Base-by-base conservation (phyloP, 2,329 filamentous ascomycete species). In the Tolypocladium guangdongense region DNA sequence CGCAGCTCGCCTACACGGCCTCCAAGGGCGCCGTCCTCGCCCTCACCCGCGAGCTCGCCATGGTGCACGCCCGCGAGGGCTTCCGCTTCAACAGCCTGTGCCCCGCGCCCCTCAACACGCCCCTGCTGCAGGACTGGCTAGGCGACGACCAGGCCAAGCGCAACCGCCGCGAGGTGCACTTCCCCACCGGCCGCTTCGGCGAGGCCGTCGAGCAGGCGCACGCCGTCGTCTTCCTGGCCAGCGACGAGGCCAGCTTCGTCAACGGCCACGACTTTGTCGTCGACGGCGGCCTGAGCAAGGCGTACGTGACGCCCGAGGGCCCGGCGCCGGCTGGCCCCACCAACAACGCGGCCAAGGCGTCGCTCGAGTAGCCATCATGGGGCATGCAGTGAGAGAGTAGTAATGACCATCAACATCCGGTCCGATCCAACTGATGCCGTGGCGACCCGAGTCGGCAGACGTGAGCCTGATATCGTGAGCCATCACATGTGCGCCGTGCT, bases 181-280 rank as follows among this genome's bases (percentile, higher is more conserved):
- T 96, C 78, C 90, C 90, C 6, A 82, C 80, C 8, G 90, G 90
- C 43, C 82, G 91, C 14, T 96, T 96, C 64, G 90, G 90, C 50
- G 90, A 96, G 76, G 88, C 91, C n/a, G 75, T 96, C 56, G 90
- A 96, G 76, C 90, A 95, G 75, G 90, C 90, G 0, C 87, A 95
- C 58, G 90, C 88, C 7, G 90, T 95, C 0, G 67, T 96, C 8
- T 95, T 95, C 74, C 72, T 95, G 56, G 90, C 90, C 10, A 90
- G 85, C 59, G 90, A 95, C 61, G 90, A 95, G 75, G 84, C 86
- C 64, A 89, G 87, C 75, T 95, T 95, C 63, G 87, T 95, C 64
- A 95, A 93, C 59, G 90, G 88, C 12, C 86, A 83, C 55, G 93
- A 97, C 67, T 95, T 97, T 73, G 86, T 95, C 5, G 90, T 97